Evolutionary conservation across 2,329 filamentous ascomycete genomes (phyloP).

Genomic region (Aspergillus sp.): DNA sequence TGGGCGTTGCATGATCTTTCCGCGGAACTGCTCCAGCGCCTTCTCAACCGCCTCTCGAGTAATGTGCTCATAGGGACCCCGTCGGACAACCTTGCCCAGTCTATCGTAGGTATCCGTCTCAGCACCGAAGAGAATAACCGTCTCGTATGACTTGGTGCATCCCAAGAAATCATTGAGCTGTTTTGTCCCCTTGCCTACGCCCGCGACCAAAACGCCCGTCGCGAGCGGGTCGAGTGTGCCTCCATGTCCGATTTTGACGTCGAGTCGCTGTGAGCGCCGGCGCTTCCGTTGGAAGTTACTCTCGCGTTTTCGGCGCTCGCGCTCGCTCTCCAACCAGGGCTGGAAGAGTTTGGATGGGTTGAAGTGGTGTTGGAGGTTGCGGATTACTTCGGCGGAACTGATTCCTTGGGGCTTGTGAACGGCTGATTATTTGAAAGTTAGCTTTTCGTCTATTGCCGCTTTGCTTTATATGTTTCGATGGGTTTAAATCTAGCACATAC

Average conservation of each 20-base stretch:
- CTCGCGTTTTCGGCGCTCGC: slow-evolving; percentile 52
- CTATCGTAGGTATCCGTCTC: slow-evolving; percentile 91
- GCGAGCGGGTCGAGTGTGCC: slow-evolving; percentile 93
- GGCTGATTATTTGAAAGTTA: slow-evolving; percentile 48
- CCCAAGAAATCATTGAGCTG: slow-evolving; percentile 69
- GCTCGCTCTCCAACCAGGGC: slow-evolving; percentile 67
- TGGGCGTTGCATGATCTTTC: slow-evolving; percentile 82
- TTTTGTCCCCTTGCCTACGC: slow-evolving; percentile 85
- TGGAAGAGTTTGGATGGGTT: slow-evolving; percentile 74
- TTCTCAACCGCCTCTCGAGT: slow-evolving; percentile 74
- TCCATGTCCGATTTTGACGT: slow-evolving; percentile 93
- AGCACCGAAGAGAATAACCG: slow-evolving; percentile 81
- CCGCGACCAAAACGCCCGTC: slow-evolving; percentile 85
- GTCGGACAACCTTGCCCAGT: slow-evolving; percentile 74
- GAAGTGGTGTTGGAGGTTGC: slow-evolving; percentile 80
- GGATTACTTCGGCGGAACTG: slow-evolving; percentile 85
- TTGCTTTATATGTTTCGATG: background rate
- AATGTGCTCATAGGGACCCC: slow-evolving; percentile 72
- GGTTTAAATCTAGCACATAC: slow-evolving; percentile 35
- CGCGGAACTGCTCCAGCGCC: slow-evolving; percentile 69
- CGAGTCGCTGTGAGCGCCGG: slow-evolving; percentile 52
- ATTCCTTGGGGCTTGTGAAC: slow-evolving; percentile 88
- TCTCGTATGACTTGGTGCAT: slow-evolving; percentile 92
- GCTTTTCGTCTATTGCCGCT: background rate
- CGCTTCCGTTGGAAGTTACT: slow-evolving; percentile 57